Evolutionary conservation across 306 rosid species (phyloP).

Genomic region (Sicyos baderoa): DNA sequence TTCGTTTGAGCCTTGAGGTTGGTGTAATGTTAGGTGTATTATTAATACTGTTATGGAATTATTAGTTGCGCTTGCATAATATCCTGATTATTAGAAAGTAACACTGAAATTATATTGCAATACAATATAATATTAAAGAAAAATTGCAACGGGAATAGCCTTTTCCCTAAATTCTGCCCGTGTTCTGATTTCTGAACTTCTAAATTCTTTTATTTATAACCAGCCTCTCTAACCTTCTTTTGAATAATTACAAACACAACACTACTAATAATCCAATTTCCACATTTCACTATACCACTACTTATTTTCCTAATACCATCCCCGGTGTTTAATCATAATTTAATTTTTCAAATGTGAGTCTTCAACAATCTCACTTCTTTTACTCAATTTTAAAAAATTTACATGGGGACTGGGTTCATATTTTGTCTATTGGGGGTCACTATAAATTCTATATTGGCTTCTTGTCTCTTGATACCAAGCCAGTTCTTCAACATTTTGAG

Average conservation of each 20-base stretch:
- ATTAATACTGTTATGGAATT: not conserved
- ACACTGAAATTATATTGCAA: not conserved
- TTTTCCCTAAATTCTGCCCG: not conserved
- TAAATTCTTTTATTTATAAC: not conserved
- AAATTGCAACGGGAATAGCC: not conserved
- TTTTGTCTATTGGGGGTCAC: not conserved
- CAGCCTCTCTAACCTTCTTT: not conserved
- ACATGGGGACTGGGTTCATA: not conserved
- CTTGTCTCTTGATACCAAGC: not conserved
- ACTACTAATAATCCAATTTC: not conserved
- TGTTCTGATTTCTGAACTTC: not conserved
- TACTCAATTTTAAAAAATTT: not conserved
- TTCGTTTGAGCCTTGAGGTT: not conserved
- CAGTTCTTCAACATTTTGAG: not conserved
- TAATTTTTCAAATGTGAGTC: not conserved
- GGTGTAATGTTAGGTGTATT: not conserved
- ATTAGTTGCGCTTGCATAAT: not conserved
- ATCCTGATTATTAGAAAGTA: not conserved
- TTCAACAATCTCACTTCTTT: not conserved
- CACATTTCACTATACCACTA: not conserved
- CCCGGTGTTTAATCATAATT: constrained; percentile 1
- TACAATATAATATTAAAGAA: not conserved
- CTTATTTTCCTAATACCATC: not conserved
- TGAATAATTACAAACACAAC: not conserved
- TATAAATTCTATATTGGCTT: not conserved